A percentile compares a stretch with the other conserved stretches of the same genome.
These are phyloP conservation scores for Fraxinus paxiana DNA, from an alignment of 305 asterid species.

Conservation along the genomic window DNA sequence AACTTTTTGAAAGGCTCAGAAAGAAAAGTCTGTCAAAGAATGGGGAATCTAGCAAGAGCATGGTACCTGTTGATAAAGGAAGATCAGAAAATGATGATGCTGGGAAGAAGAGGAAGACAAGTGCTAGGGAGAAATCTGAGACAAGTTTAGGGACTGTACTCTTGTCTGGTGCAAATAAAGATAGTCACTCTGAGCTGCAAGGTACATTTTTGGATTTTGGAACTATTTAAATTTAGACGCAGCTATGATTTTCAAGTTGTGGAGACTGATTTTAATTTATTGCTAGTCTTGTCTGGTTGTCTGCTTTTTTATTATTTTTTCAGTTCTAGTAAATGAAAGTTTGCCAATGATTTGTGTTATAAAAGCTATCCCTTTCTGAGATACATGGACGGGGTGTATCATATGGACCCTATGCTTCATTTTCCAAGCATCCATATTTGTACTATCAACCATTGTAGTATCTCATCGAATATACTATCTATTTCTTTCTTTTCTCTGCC, in stretches of 20 bases:
- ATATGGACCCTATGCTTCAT: neutral
- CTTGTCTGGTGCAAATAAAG: slow-evolving; percentile 23
- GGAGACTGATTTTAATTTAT: neutral
- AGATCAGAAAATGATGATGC: slow-evolving; percentile 24
- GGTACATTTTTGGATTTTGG: slow-evolving; percentile 22
- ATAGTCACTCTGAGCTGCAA: slow-evolving; percentile 23
- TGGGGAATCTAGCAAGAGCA: slow-evolving; percentile 21
- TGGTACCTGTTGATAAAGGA: slow-evolving; percentile 24
- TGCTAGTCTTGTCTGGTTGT: neutral
- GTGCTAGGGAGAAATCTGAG: neutral
- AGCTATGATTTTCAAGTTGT: neutral
- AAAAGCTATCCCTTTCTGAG: neutral
- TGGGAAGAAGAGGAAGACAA: slow-evolving; percentile 16
- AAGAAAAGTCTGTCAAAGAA: slow-evolving; percentile 32
- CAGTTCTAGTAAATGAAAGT: neutral
- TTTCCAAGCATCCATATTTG: neutral
- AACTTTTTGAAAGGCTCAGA: slow-evolving; percentile 43
- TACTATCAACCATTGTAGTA: neutral
- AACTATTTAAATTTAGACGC: neutral
- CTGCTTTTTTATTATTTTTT: neutral
- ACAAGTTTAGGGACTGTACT: slow-evolving; percentile 7
- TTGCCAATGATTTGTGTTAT: neutral
- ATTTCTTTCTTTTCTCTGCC: neutral
- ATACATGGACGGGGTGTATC: neutral
- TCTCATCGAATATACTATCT: neutral